Base-by-base conservation (phyloP, 257 asterid species). In the Rehmannia glutinosa region DNA sequence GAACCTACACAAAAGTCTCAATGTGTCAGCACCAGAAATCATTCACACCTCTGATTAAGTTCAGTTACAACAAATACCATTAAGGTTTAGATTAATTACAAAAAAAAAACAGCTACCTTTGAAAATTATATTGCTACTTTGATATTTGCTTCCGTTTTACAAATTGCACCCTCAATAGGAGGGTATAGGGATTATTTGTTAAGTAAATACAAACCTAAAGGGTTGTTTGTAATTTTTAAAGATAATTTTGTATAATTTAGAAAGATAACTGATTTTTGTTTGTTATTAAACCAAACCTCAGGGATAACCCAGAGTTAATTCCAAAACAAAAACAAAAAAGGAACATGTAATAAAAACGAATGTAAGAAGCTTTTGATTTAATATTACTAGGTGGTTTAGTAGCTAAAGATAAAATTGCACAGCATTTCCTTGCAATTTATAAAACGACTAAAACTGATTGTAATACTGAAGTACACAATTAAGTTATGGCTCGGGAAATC, bases 1-100 rank as follows among this genome's bases (percentile, higher is more conserved):
- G 99, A 56, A 93, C 99, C 99, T 90, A 61, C 24, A 57, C 11
- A 23, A 39, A 41, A 33, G 17, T 1, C 0, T 25, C 17, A 6
- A 25, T 6, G 15, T 15, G 10, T 41, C 4, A 52, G 35, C 35
- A 52, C 58, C 36, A 52, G 17, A 52, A 24, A 52, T 3, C 36
- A 52, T 24, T 25, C 7, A 33, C 39, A 33, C 5, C 39, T 33
- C n/a, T n/a, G n/a, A n/a, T n/a, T n/a, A n/a, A n/a, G n/a, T n/a
- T n/a, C n/a, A n/a, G n/a, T n/a, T n/a, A n/a, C n/a, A n/a, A n/a
- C n/a, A n/a, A n/a, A n/a, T n/a, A 27, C n/a, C n/a, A n/a, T n/a
- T n/a, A n/a, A n/a, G n/a, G n/a, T n/a, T n/a, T n/a, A n/a, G n/a
- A n/a, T n/a, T 13, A 28, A 19, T 15, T 17, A 16, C 54, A 5